Evolutionary conservation across 106 monocot species (phyloP).

Genomic region (Dendrobium huoshanense): DNA sequence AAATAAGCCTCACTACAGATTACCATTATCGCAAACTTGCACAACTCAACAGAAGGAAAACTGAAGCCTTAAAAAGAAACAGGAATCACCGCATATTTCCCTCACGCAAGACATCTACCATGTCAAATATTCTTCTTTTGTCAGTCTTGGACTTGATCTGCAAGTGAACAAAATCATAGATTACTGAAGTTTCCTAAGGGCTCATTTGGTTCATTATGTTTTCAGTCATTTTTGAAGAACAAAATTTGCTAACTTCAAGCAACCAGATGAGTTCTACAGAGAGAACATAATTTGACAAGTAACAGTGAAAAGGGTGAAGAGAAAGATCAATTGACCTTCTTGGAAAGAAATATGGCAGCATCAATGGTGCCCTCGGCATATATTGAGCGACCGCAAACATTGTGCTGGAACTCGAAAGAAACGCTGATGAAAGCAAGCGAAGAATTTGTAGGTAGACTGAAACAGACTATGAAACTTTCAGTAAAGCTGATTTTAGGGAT

Average conservation of each 20-base stretch:
- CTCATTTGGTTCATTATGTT: not conserved
- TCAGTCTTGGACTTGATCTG: constrained; percentile 61
- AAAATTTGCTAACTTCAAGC: not conserved
- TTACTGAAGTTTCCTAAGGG: not conserved
- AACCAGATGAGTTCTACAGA: not conserved
- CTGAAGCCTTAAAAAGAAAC: not conserved
- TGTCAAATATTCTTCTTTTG: constrained; percentile 60
- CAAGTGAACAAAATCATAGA: not conserved
- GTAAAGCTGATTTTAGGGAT: not conserved
- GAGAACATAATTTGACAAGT: not conserved
- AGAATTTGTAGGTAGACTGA: not conserved
- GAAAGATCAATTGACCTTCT: constrained; percentile 41
- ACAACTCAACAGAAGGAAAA: not conserved
- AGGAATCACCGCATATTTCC: constrained; percentile 68
- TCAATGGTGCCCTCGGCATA: constrained; percentile 90
- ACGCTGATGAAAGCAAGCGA: constrained; percentile 42
- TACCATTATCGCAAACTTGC: not conserved
- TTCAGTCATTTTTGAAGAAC: not conserved
- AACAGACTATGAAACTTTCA: not conserved
- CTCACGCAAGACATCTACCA: constrained; percentile 88
- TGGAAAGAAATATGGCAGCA: constrained; percentile 87
- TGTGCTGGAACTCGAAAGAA: constrained; percentile 95
- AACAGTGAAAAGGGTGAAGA: not conserved
- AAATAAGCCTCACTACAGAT: not conserved
- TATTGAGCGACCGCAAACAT: constrained; percentile 88